phyloP scores from a whole-genome alignment of 2,329 filamentous ascomycete species.

The Hirsutella rhossiliensis region DNA sequence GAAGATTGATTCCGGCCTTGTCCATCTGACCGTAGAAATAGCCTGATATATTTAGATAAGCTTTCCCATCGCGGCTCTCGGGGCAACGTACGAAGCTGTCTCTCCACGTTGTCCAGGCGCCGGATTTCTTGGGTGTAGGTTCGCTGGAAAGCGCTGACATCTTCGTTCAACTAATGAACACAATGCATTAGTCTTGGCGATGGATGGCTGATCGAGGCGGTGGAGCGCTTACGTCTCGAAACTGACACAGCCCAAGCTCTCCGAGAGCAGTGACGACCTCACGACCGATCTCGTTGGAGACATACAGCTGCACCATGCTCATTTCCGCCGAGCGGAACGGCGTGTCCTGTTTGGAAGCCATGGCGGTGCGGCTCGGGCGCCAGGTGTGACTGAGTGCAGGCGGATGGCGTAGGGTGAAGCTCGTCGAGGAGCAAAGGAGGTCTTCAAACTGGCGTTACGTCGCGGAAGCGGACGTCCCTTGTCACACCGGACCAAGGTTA shows the following conservation, averaged over 20 bases:
- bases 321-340: conserved; percentile 99
- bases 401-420: conserved; percentile 5
- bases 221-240: conserved; percentile 67
- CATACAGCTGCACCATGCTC: conserved; percentile 99
- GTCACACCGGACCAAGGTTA: conserved; percentile 11
- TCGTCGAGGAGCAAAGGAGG: conserved; percentile 15
- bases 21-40: conserved; percentile 97
- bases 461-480: conserved; percentile 6
- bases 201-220: background rate
- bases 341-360: conserved; percentile 68
- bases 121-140: conserved; percentile 98
- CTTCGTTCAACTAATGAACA: conserved; percentile 65
- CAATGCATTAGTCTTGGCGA: background rate
- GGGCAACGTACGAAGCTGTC: conserved; percentile 71
- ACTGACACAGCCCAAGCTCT: conserved; percentile 92
- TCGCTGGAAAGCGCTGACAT: conserved; percentile 87
- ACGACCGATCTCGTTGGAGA: conserved; percentile 95
- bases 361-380: conserved; percentile 24
- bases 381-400: conserved; percentile 6
- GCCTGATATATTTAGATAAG: conserved; percentile 38
- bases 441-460: conserved; percentile 12
- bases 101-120: conserved; percentile 93
- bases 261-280: conserved; percentile 95
- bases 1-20: conserved; percentile 74
- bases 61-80: background rate